Evolutionary conservation across 2,329 filamentous ascomycete genomes (phyloP), one percentile per base, ranked within the genome.

Genomic region (Alternaria triticimaculans): DNA sequence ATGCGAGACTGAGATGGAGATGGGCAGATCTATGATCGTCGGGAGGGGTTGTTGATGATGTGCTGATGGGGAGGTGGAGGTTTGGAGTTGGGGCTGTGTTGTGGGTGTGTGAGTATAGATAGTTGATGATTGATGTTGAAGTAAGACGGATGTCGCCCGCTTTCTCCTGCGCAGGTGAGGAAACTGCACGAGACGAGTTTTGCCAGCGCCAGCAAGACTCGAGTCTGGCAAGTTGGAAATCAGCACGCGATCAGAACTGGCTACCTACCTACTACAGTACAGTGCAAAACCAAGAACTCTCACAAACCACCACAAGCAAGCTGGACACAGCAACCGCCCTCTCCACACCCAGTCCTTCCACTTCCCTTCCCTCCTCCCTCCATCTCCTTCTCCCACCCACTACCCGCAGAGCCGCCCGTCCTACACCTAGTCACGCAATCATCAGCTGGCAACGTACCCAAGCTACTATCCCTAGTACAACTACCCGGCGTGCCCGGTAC

Each of bases 351-450:
- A 20, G 46, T 54, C 46, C 45, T 46, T 46, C 20, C 44, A 57
- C 33, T 54, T 18, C 9, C 44, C 45, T 55, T 48, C 41, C 7
- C 23, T 20, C 59, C 26, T 28, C 14, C 44, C 28, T 51, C 55
- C 6, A 46, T 49, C 1, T 41, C 37, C n/a, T 41, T 41, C 37
- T 41, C 8, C 37, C 37, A 37, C 45, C 67, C 62, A 56, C 54
- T 63, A 64, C 66, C 71, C 73, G 73, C 73, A 75, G 72, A 75
- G 73, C 73, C 73, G 72, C 73, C 70, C 71, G 71, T 71, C 63
- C 63, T 57, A 68, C 70, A 55, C 45, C 21, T 62, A 14, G 18
- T 37, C 21, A 55, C 45, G 23, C 64, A 18, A 28, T 46, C 21
- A 56, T 51, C 48, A 33, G 41, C 64, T 56, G 25, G 25, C 41